A percentile compares a stretch with the other conserved stretches of the same genome.
These are phyloP conservation scores for Blastomyces silverae DNA, from an alignment of 2,329 filamentous ascomycete species.

Conservation along the genomic window DNA sequence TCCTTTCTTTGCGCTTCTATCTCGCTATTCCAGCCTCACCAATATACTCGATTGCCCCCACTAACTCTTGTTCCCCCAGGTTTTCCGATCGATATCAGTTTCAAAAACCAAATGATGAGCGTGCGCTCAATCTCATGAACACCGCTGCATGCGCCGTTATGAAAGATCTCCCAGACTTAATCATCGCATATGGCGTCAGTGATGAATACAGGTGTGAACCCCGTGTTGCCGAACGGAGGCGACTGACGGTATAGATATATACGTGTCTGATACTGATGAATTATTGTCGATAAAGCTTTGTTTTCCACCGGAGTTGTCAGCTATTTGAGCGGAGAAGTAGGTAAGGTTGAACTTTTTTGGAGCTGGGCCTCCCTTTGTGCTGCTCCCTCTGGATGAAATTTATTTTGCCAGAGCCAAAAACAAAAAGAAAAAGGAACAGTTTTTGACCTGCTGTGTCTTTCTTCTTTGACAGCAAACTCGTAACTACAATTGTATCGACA, in stretches of 20 bases:
- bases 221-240: conserved; percentile 8
- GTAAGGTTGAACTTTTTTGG: conserved; percentile 38
- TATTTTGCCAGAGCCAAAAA: not conserved
- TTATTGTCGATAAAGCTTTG: conserved; percentile 54
- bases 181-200: conserved; percentile 84
- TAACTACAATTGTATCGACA: conserved; percentile 82
- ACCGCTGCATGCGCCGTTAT: conserved; percentile 79
- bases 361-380: not conserved
- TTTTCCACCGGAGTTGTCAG: conserved; percentile 73
- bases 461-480: conserved; percentile 61
- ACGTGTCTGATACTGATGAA: not conserved
- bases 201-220: conserved; percentile 65
- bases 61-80: conserved; percentile 40
- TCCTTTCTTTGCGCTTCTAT: not conserved
- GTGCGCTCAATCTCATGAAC: conserved; percentile 91
- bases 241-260: too few relatives aligned
- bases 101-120: conserved; percentile 82
- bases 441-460: not conserved
- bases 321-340: conserved; percentile 81
- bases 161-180: conserved; percentile 73
- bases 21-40: not conserved
- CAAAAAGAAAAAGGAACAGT: not conserved
- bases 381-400: not conserved
- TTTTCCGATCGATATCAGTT: conserved; percentile 79
- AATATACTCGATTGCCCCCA: not conserved